phyloP scores from a whole-genome alignment of 257 asterid species.

The Solanum infundibuliforme region DNA sequence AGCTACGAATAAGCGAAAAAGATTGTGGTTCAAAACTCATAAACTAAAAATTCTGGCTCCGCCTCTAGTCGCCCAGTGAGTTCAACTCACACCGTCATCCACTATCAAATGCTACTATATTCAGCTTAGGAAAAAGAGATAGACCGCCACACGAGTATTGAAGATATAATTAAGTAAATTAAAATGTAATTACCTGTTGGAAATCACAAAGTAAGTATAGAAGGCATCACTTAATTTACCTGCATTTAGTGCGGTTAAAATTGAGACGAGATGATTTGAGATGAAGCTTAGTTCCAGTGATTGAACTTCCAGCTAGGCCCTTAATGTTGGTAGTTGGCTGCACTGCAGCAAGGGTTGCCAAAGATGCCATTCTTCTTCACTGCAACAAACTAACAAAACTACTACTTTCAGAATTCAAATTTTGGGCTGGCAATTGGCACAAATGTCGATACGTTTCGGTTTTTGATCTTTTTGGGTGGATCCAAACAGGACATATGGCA shows the following conservation, averaged over 20 bases:
- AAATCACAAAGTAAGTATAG: neutral
- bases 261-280: slow-evolving; percentile 44
- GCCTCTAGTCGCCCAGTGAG: neutral
- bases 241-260: slow-evolving; percentile 38
- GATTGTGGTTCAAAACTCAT: neutral
- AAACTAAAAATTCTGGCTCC: neutral
- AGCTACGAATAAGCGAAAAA: neutral
- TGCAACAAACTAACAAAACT: slow-evolving; percentile 5
- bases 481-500: slow-evolving; percentile 39
- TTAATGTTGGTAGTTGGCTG: slow-evolving; percentile 47
- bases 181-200: neutral
- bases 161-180: neutral
- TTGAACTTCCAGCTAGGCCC: slow-evolving; percentile 84
- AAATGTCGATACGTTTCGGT: neutral
- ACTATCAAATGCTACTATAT: neutral
- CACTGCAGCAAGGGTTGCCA: slow-evolving; percentile 51
- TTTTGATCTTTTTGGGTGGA: slow-evolving; percentile 17
- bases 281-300: slow-evolving; percentile 66
- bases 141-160: neutral
- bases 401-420: neutral
- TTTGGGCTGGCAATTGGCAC: slow-evolving; percentile 7
- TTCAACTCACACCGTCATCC: neutral
- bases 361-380: slow-evolving; percentile 48
- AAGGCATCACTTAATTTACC: slow-evolving; percentile 13
- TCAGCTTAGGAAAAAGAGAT: neutral